A percentile compares a stretch with the other conserved stretches of the same genome.
These are phyloP conservation scores for Mucor irregularis DNA, from an alignment of 371 early-diverging fungal species.

Conservation along the genomic window DNA sequence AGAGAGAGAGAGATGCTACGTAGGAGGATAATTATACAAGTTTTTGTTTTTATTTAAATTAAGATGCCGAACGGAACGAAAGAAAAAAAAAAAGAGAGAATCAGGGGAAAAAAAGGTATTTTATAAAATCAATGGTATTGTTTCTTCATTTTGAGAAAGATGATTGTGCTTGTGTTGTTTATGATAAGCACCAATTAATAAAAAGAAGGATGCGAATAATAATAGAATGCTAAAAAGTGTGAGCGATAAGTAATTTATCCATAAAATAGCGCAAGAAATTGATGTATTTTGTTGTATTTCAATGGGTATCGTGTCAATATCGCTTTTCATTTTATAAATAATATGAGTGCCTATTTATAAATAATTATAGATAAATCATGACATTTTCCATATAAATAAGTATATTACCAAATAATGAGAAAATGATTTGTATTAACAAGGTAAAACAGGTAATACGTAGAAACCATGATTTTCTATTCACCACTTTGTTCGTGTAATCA, in stretches of 20 bases:
- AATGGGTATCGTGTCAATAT: conserved; percentile 9
- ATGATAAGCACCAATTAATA: conserved; percentile 19
- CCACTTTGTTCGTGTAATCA: neutral
- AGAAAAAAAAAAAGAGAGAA: neutral
- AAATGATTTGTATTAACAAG: conserved; percentile 14
- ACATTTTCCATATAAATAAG: neutral
- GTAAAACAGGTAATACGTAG: conserved; percentile 12
- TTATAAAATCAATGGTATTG: conserved; percentile 14
- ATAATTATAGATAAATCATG: neutral
- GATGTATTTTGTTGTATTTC: conserved; percentile 15
- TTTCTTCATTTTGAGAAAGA: neutral
- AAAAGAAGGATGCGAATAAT: conserved; percentile 24
- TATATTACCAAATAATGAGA: conserved; percentile 21
- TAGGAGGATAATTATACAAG: no score
- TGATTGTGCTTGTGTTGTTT: neutral
- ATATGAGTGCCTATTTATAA: conserved; percentile 20
- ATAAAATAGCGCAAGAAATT: conserved; percentile 19
- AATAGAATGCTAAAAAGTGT: conserved; percentile 17
- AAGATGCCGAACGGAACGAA: neutral
- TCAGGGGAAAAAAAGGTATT: neutral
- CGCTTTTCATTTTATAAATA: conserved; percentile 12
- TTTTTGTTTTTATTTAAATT: neutral
- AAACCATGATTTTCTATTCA: conserved; percentile 19
- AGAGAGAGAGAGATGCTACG: no score
- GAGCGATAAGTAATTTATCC: conserved; percentile 26